Evolutionary conservation across 345 rosid genomes (phyloP).

Genomic region (Cardiospermum halicacabum): DNA sequence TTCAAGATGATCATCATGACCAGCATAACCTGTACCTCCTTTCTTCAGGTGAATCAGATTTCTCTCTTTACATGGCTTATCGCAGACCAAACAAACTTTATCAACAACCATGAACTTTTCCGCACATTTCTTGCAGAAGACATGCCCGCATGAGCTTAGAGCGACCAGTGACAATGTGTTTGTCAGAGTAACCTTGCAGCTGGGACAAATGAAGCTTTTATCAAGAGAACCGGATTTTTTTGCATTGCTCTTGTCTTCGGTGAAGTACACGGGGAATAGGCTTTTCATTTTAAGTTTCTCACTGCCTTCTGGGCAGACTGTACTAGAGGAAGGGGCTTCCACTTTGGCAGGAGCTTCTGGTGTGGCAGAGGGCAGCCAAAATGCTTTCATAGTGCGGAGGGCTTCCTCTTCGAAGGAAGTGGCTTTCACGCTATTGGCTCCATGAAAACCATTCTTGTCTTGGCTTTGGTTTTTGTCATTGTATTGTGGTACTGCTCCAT

Average conservation of each 20-base stretch:
- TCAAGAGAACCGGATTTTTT: slow-evolving; percentile 52
- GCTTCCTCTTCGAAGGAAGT: slow-evolving; percentile 96
- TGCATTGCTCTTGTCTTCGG: slow-evolving; percentile 66
- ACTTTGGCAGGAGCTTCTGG: slow-evolving; percentile 82
- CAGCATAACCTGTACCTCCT: slow-evolving; percentile 93
- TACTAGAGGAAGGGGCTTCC: slow-evolving; percentile 58
- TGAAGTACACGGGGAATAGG: slow-evolving; percentile 66
- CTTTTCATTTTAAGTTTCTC: slow-evolving; percentile 84
- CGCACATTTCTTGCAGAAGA: slow-evolving; percentile 93
- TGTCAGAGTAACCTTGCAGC: slow-evolving; percentile 93
- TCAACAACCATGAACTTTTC: slow-evolving; percentile 67
- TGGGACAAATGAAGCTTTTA: slow-evolving; percentile 73
- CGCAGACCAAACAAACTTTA: slow-evolving; percentile 81
- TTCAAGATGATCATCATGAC: slow-evolving; percentile 73
- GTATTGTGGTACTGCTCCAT: slow-evolving; percentile 85
- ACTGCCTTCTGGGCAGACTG: slow-evolving; percentile 83
- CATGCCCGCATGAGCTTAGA: slow-evolving; percentile 88
- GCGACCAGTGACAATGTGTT: slow-evolving; percentile 71
- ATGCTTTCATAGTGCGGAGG: slow-evolving; percentile 94
- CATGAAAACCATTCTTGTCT: slow-evolving; percentile 88
- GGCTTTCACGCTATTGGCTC: slow-evolving; percentile 90
- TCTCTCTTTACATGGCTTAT: slow-evolving; percentile 66
- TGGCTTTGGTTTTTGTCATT: slow-evolving; percentile 56
- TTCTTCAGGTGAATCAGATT: slow-evolving; percentile 69
- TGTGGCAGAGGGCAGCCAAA: slow-evolving; percentile 99